Base-by-base conservation (phyloP, 2,329 filamentous ascomycete species). In the Diaporthe sp. region DNA sequence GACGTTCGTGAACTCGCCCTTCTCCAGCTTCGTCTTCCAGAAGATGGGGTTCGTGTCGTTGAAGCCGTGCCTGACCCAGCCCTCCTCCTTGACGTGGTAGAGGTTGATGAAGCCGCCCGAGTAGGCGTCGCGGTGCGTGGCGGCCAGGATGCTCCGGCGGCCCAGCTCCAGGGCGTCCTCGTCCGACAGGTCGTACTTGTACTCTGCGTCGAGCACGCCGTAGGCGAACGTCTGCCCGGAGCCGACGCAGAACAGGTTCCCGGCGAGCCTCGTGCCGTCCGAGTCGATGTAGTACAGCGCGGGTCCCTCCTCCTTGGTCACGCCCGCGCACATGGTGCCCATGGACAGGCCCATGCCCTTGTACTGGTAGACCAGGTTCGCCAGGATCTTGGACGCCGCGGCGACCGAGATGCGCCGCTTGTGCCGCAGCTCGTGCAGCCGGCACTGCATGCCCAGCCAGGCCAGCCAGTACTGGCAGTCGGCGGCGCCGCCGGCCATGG, bases 391-490 rank as follows among this genome's bases (percentile, higher is more conserved):
- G 83, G 94, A 97, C 71, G 97, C 97, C 61, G 97, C 97, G 59
- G 97, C 96, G 77, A 99, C 97, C 76, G 95, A 97, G 88, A 99
- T 99, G 83, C 97, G 95, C 84, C 95, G 95, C 90, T 99, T 99
- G 90, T 99, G 96, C 79, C 97, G 95, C 81, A 99, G 96, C 89
- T 99, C 97, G 88, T 99, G 96, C 78, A 99, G 94, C 75, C 97
- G 95, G 88, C 97, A 99, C 89, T 99, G 96, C 93, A 98, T 98
- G 81, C 96, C 97, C 78, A 99, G 91, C 89, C 97, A 99, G 82
- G 95, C 96, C 78, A 99, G 94, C 97, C 97, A 99, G 91, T 98
- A 98, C 92, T 98, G 97, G 86, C 97, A 99, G 87, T 99, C 97
- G 85, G 97, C 97, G 82, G 97, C 97, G 86, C 97, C 97, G 85